Conservation (phyloP, 2,329 filamentous ascomycete genomes). For the Fusarium hostae region DNA sequence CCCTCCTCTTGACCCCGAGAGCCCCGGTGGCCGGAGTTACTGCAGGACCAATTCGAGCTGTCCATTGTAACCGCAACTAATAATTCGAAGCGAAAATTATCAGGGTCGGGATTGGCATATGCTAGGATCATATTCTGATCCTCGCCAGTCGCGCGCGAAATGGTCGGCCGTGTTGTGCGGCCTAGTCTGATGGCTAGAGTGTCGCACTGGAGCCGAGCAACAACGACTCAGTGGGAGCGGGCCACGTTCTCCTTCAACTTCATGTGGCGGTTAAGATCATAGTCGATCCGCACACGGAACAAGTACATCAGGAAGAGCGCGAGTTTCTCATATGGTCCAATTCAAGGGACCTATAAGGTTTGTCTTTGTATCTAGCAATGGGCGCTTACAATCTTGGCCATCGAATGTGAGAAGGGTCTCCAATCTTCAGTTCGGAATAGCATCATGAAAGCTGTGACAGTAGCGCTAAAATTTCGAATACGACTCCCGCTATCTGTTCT, state of each 20-base stretch:
- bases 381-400: not conserved
- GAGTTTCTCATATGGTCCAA: constrained; percentile 20
- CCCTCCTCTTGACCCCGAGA: constrained; percentile 32
- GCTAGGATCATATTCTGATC: constrained; percentile 28
- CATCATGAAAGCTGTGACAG: constrained; percentile 7
- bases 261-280: constrained; percentile 43
- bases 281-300: constrained; percentile 28
- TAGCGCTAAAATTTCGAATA: constrained; percentile 7
- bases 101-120: constrained; percentile 31
- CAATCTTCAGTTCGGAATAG: constrained; percentile 10
- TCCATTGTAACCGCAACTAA: constrained; percentile 33
- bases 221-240: constrained; percentile 46
- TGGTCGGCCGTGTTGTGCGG: constrained; percentile 40
- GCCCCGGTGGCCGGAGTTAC: constrained; percentile 34
- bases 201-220: constrained; percentile 38
- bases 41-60: constrained; percentile 33
- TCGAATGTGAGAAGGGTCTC: not conserved
- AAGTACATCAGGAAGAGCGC: constrained; percentile 26
- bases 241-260: constrained; percentile 47
- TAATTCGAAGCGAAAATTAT: constrained; percentile 41
- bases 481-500: constrained; percentile 2
- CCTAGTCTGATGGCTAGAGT: constrained; percentile 37
- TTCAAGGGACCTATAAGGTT: constrained; percentile 14
- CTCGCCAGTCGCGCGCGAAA: constrained; percentile 41
- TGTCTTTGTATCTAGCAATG: not conserved